A percentile compares a stretch with the other conserved stretches of the same genome.
These are phyloP conservation scores for Hibiscus mutabilis DNA, from an alignment of 345 rosid genomes.

Conservation along the genomic window DNA sequence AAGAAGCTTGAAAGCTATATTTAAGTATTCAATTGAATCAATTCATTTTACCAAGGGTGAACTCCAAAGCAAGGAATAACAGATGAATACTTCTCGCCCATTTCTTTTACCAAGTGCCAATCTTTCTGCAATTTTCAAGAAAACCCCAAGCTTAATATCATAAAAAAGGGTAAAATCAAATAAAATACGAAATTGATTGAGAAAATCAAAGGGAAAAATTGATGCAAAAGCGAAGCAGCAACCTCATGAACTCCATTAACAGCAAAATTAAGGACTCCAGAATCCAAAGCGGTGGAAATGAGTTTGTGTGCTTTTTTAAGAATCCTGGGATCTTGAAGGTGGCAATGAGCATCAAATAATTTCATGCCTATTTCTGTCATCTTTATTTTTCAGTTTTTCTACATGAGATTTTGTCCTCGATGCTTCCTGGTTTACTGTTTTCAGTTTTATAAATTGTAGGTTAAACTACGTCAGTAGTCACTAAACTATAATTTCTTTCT, in stretches of 20 bases:
- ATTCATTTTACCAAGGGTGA: constrained; percentile 64
- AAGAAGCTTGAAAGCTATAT: neutral
- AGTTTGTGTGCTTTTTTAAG: constrained; percentile 47
- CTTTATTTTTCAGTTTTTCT: neutral
- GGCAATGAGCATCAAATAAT: constrained; percentile 92
- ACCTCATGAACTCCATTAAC: constrained; percentile 89
- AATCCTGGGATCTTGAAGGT: constrained; percentile 92
- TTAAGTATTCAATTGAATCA: neutral
- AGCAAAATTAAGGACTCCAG: constrained; percentile 61
- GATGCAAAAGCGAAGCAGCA: neutral
- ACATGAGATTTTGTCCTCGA: neutral
- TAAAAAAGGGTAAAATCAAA: neutral
- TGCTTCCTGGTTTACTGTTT: neutral
- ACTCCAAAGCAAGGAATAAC: constrained; percentile 86
- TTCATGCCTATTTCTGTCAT: constrained; percentile 29
- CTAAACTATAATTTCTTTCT: too few relatives aligned
- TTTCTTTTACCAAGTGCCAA: constrained; percentile 72
- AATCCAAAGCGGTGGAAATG: constrained; percentile 47
- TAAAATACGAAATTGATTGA: neutral
- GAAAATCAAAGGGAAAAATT: neutral
- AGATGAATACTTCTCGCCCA: constrained; percentile 56
- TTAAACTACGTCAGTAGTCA: too few relatives aligned
- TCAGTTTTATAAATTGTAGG: neutral
- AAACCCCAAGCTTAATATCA: neutral
- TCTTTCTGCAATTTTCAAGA: constrained; percentile 44